Evolutionary conservation across 1,139 yeast genomes (phyloP).

Genomic region (Saccharomyces hybrid): DNA sequence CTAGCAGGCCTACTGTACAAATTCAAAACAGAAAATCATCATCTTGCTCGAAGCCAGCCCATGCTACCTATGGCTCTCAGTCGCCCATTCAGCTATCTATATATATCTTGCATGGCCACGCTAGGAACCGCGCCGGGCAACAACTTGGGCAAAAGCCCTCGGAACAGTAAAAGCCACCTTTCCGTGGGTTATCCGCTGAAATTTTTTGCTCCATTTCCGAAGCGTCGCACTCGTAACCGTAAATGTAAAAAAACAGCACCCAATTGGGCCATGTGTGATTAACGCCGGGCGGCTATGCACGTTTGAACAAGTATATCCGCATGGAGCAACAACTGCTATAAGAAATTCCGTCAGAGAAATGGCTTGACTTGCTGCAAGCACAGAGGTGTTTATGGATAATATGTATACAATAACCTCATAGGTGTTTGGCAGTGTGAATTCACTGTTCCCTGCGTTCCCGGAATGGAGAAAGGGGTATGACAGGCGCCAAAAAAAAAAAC

Average conservation of each 20-base stretch:
- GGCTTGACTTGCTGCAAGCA: neutral
- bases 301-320: neutral
- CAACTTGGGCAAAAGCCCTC: neutral
- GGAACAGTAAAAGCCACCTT: slow-evolving; percentile 1
- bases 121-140: neutral
- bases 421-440: neutral
- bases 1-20: neutral
- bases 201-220: neutral
- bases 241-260: neutral
- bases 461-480: neutral
- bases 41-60: neutral
- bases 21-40: neutral
- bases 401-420: neutral
- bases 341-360: neutral
- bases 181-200: neutral
- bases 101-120: neutral
- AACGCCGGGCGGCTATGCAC: neutral
- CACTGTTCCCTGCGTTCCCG: neutral
- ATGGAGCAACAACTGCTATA: neutral
- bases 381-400: neutral
- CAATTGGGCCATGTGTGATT: neutral
- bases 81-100: neutral
- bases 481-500: neutral
- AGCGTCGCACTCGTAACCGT: neutral
- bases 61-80: neutral